These are phyloP conservation scores for Chrysanthemum seticuspe DNA, from an alignment of 129 eudicot genomes.

Conservation along the genomic window DNA sequence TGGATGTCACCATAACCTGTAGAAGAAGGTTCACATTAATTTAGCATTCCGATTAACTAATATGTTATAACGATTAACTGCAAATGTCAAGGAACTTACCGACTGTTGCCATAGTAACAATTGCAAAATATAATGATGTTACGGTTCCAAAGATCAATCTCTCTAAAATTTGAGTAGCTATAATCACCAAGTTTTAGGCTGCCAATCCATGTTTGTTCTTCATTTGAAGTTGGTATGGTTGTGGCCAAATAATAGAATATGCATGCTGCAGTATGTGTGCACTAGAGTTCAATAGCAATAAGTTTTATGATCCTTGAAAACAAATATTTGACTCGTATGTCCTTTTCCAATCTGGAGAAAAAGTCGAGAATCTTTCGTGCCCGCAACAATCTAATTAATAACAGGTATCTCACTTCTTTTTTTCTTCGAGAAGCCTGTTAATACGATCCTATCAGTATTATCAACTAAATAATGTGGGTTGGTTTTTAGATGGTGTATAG, in stretches of 20 bases:
- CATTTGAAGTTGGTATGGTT: conserved; percentile 61
- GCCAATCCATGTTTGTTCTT: conserved; percentile 95
- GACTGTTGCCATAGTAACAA: conserved; percentile 94
- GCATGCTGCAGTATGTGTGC: conserved; percentile 98
- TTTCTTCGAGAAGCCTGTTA: conserved; percentile 18
- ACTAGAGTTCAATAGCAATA: conserved; percentile 65
- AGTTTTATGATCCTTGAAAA: conserved; percentile 64
- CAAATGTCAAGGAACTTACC: conserved; percentile 44
- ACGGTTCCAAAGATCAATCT: conserved; percentile 76
- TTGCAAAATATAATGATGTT: conserved; percentile 81
- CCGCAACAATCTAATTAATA: conserved; percentile 70
- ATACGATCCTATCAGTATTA: no score
- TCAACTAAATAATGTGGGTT: no score
- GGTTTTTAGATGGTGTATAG: no score
- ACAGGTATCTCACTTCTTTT: conserved; percentile 75
- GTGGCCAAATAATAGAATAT: conserved; percentile 92
- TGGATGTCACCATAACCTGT: no score
- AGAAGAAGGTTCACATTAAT: no score
- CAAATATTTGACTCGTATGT: conserved; percentile 75
- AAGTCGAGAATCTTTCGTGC: conserved; percentile 58
- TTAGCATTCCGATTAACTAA: no score
- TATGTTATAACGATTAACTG: no score
- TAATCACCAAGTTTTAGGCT: conserved; percentile 81
- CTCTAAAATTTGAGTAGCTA: conserved; percentile 70
- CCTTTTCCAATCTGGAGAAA: conserved; percentile 70